Evolutionary conservation across 352 stramenopile genomes (phyloP).

Genomic region (Phytophthora fragariae): DNA sequence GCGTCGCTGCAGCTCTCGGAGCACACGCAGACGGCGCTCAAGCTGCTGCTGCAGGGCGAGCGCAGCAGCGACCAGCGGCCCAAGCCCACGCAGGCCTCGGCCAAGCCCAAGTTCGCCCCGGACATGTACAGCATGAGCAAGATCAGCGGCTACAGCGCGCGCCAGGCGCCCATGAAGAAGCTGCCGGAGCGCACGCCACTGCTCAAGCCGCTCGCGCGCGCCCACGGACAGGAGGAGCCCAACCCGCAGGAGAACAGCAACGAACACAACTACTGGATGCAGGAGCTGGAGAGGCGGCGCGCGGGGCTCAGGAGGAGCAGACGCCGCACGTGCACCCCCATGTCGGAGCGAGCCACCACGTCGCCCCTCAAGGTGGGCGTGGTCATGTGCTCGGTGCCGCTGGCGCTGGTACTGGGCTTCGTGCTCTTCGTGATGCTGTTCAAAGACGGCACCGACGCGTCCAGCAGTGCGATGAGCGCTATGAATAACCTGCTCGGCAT

Average conservation of each 20-base stretch:
- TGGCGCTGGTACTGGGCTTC: constrained; percentile 67
- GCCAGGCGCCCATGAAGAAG: constrained; percentile 38
- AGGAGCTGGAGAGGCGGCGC: constrained; percentile 69
- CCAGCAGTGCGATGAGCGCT: constrained; percentile 20
- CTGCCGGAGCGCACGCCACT: constrained; percentile 40
- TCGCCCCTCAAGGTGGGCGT: constrained; percentile 61
- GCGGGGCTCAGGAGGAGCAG: constrained; percentile 40
- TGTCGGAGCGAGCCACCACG: constrained; percentile 49
- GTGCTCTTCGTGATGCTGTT: constrained; percentile 63
- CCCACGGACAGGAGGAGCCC: constrained; percentile 37
- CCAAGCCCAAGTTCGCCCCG: constrained; percentile 17
- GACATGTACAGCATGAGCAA: constrained; percentile 41
- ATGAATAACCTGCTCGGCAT: constrained; percentile 35
- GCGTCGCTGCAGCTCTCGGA: constrained; percentile 38
- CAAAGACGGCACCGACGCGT: constrained; percentile 30
- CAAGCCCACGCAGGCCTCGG: not conserved
- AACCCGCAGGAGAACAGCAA: constrained; percentile 48
- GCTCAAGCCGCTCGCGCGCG: constrained; percentile 35
- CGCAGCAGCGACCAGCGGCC: constrained; percentile 11
- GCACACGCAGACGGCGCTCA: constrained; percentile 41
- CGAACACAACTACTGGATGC: constrained; percentile 81
- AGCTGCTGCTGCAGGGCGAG: constrained; percentile 42
- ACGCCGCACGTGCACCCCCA: constrained; percentile 46
- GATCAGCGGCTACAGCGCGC: constrained; percentile 23
- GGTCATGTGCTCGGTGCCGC: constrained; percentile 79